phyloP scores from a whole-genome alignment of 495 filamentous ascomycete genomes.

The Sphaerosporella brunnea region DNA sequence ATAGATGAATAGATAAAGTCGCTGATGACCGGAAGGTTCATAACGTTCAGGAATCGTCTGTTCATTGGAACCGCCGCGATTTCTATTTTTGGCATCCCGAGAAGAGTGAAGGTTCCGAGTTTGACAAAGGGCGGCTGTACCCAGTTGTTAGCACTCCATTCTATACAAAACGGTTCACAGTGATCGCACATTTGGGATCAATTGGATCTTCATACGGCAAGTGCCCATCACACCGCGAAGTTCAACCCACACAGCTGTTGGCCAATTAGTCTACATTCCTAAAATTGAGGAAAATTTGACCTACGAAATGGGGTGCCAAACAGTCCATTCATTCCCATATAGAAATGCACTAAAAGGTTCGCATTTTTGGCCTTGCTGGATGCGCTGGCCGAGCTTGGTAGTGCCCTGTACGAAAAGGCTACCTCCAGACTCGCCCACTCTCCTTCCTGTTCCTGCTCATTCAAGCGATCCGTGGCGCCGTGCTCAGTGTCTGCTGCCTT shows the following conservation, averaged over 20 bases:
- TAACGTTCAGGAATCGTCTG: slow-evolving; percentile 48
- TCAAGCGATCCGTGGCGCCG: slow-evolving; percentile 29
- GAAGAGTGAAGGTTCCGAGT: slow-evolving; percentile 50
- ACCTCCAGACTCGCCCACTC: slow-evolving; percentile 37
- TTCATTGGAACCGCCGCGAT: slow-evolving; percentile 49
- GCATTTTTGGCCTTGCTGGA: slow-evolving; percentile 47
- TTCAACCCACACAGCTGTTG: slow-evolving; percentile 61
- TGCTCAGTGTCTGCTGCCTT: slow-evolving; percentile 28
- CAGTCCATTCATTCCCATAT: slow-evolving; percentile 17
- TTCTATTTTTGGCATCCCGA: slow-evolving; percentile 60
- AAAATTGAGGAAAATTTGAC: no score
- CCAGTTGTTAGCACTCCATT: no score
- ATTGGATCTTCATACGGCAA: slow-evolving; percentile 45
- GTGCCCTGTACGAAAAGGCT: slow-evolving; percentile 48
- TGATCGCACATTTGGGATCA: slow-evolving; percentile 56
- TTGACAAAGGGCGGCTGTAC: slow-evolving; percentile 54
- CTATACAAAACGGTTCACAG: no score
- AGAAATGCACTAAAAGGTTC: slow-evolving; percentile 35
- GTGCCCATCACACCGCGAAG: slow-evolving; percentile 47
- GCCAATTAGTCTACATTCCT: no score
- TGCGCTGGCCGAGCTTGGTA: slow-evolving; percentile 37
- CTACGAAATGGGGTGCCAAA: slow-evolving; percentile 40
- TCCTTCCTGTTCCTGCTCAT: slow-evolving; percentile 20
- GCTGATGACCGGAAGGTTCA: slow-evolving; percentile 52
- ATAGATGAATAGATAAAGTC: slow-evolving; percentile 57